Conservation (phyloP, 495 filamentous ascomycete species). For the Friedmanniomyces simplex region DNA sequence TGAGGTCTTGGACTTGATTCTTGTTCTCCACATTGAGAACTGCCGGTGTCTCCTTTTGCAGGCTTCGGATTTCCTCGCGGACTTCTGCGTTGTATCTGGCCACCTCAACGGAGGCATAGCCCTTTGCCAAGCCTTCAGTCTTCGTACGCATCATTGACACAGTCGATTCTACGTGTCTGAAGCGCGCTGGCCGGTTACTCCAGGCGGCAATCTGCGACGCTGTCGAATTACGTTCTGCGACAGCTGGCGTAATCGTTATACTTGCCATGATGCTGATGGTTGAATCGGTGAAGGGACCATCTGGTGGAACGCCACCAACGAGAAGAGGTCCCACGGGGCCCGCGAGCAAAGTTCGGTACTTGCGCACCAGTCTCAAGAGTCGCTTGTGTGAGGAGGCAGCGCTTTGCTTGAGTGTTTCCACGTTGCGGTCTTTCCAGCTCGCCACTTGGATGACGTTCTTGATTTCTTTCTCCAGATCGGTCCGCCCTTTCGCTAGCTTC, state of each 20-base stretch:
- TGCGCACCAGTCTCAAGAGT: conserved; percentile 79
- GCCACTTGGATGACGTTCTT: conserved; percentile 77
- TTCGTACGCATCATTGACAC: conserved; percentile 48
- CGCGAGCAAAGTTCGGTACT: conserved; percentile 68
- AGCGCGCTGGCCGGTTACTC: conserved; percentile 47
- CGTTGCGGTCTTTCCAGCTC: conserved; percentile 95
- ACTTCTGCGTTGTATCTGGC: conserved; percentile 2
- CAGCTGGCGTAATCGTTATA: background rate
- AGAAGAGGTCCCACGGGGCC: conserved; percentile 43
- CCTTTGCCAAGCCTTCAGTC: conserved; percentile 28
- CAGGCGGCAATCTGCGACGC: background rate
- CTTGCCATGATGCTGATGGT: background rate
- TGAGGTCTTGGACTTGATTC: conserved; percentile 69
- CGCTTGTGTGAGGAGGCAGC: conserved; percentile 83
- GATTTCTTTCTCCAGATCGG: conserved; percentile 69
- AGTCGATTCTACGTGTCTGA: conserved; percentile 58
- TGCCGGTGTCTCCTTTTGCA: conserved; percentile 71
- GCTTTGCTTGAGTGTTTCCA: conserved; percentile 75
- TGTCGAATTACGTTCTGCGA: background rate
- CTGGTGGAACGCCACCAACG: background rate
- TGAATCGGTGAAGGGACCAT: background rate
- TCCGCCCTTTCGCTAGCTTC: conserved; percentile 50
- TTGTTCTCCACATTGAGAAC: conserved; percentile 73
- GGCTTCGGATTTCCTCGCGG: conserved; percentile 42
- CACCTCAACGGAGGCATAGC: background rate